Evolutionary conservation across 1,284 basidiomycete species (phyloP).

Genomic region (Nidula niveotomentosa): DNA sequence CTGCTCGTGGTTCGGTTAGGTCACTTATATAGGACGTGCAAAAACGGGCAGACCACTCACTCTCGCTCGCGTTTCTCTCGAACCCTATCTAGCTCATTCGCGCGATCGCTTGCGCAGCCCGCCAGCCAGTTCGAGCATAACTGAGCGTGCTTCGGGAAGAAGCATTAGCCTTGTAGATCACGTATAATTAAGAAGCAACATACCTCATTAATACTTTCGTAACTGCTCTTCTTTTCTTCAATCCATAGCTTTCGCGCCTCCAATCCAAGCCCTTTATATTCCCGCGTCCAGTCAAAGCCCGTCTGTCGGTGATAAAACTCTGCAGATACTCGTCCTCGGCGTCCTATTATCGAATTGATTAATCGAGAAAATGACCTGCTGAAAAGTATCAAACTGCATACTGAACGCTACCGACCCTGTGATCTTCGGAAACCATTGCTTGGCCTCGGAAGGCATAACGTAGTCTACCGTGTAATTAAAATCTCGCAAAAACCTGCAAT

Average conservation of each 20-base stretch:
- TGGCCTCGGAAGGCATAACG: no score
- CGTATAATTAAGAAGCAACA: not conserved
- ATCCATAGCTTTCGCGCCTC: not conserved
- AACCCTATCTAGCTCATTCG: not conserved
- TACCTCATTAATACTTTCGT: not conserved
- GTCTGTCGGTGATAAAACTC: not conserved
- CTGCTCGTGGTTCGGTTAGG: not conserved
- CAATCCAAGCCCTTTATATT: not conserved
- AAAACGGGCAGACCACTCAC: not conserved
- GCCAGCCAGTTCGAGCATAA: not conserved
- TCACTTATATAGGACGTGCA: not conserved
- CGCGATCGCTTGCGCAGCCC: not conserved
- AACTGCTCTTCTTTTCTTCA: not conserved
- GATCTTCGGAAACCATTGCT: no score
- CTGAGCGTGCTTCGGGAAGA: not conserved
- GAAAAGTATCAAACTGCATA: not conserved
- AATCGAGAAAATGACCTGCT: not conserved
- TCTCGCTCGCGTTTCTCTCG: not conserved
- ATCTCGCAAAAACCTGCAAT: no score
- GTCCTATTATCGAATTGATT: not conserved
- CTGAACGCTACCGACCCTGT: not conserved
- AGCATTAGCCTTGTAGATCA: not conserved
- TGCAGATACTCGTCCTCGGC: not conserved
- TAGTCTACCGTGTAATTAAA: no score
- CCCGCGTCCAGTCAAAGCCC: not conserved